These are phyloP conservation scores for Cornus kousa DNA, from an alignment of 148 eudicot species.

Conservation along the genomic window DNA sequence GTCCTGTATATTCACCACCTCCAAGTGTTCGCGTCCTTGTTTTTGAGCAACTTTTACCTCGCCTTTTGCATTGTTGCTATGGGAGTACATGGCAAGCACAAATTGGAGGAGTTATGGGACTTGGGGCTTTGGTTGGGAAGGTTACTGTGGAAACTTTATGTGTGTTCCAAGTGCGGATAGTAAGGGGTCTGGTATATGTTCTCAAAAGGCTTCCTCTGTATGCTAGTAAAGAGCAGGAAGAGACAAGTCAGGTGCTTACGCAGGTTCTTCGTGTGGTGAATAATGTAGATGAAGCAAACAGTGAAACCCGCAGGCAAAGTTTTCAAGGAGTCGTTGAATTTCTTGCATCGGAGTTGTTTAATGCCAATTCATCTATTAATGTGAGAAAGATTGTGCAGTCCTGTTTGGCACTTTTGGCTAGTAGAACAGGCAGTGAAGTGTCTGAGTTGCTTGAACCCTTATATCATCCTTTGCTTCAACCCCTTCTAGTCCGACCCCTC, in stretches of 20 bases:
- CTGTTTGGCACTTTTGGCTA: conserved; percentile 92
- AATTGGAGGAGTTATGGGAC: conserved; percentile 94
- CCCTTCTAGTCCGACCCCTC: conserved; percentile 81
- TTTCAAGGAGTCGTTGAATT: conserved; percentile 92
- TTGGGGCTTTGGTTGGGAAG: conserved; percentile 92
- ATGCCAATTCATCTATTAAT: conserved; percentile 70
- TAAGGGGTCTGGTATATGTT: conserved; percentile 83
- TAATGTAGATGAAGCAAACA: conserved; percentile 95
- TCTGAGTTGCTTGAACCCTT: conserved; percentile 97
- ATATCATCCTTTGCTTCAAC: conserved; percentile 88
- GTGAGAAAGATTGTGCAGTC: conserved; percentile 96
- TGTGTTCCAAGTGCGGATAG: conserved; percentile 74
- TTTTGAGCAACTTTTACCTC: conserved; percentile 95
- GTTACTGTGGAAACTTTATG: conserved; percentile 91
- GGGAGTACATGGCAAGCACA: conserved; percentile 96
- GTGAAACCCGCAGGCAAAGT: conserved; percentile 87
- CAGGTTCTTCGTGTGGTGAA: conserved; percentile 97
- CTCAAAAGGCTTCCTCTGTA: conserved; percentile 88
- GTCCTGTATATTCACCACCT: conserved; percentile 95
- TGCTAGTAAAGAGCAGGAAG: conserved; percentile 94
- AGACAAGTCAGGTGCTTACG: conserved; percentile 89
- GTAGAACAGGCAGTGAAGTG: conserved; percentile 97
- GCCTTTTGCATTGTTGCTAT: conserved; percentile 88
- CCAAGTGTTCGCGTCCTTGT: conserved; percentile 88
- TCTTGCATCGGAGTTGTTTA: conserved; percentile 88